A percentile compares a stretch with the other conserved stretches of the same genome.
Conservation (phyloP, 2,329 filamentous ascomycete genomes). For the Penicillium brasilianum region DNA sequence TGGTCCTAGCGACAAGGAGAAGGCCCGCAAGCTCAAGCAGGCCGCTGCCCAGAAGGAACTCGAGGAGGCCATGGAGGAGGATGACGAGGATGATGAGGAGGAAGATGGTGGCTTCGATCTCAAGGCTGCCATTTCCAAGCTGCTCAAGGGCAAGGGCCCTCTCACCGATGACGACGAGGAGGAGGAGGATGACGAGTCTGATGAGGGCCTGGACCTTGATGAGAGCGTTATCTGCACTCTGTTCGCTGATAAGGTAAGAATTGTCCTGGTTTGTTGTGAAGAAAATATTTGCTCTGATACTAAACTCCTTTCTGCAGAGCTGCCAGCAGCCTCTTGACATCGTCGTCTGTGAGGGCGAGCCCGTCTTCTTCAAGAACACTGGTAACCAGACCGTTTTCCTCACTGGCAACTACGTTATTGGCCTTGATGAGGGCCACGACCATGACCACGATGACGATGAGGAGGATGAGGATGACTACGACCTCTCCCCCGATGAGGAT, state of each 20-base stretch:
- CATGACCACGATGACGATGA: constrained; percentile 53
- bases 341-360: constrained; percentile 85
- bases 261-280: background rate
- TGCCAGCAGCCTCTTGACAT: constrained; percentile 96
- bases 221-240: constrained; percentile 96
- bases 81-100: constrained; percentile 64
- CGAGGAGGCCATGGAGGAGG: constrained; percentile 66
- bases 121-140: constrained; percentile 57
- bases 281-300: background rate
- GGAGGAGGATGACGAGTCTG: constrained; percentile 63
- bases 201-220: constrained; percentile 71
- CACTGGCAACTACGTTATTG: constrained; percentile 93
- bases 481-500: constrained; percentile 78
- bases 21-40: constrained; percentile 84
- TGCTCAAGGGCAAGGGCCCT: constrained; percentile 72
- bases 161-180: constrained; percentile 66
- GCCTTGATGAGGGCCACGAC: constrained; percentile 60
- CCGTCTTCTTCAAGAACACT: constrained; percentile 87
- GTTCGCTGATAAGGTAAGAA: constrained; percentile 82
- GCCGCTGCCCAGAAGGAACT: constrained; percentile 79
- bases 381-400: constrained; percentile 91
- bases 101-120: constrained; percentile 66
- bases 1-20: constrained; percentile 87
- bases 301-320: constrained; percentile 61
- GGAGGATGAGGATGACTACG: constrained; percentile 73